Percentiles rank a stretch among this genome's conserved stretches.
phyloP scores from a whole-genome alignment of 345 rosid genomes.

The Lumnitzera littorea region DNA sequence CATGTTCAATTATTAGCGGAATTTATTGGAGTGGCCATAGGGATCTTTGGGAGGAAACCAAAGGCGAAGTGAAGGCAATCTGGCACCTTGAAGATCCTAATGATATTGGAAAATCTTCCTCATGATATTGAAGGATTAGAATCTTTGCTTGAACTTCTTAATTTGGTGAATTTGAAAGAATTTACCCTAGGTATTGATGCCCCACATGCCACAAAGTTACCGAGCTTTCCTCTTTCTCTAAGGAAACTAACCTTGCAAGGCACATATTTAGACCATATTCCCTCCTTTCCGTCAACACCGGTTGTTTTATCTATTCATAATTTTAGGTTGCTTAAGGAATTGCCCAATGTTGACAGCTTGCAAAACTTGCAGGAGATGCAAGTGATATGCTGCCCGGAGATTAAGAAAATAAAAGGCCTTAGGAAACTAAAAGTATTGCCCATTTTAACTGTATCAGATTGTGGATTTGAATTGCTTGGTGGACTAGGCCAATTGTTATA shows the following conservation, averaged over 20 bases:
- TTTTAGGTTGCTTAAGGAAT: too few species aligned
- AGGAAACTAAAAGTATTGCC: not conserved
- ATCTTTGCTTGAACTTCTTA: not conserved
- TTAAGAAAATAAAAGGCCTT: too few species aligned
- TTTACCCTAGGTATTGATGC: not conserved
- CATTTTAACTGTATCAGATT: not conserved
- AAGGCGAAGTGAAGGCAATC: too few species aligned
- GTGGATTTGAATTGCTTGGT: constrained; percentile 14
- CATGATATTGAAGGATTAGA: not conserved
- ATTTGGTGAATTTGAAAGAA: not conserved
- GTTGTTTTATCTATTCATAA: too few species aligned
- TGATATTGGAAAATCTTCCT: constrained; percentile 4
- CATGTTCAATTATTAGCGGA: too few species aligned
- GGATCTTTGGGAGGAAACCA: too few species aligned
- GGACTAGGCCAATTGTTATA: constrained; percentile 30
- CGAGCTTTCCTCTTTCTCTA: not conserved
- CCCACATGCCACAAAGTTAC: not conserved
- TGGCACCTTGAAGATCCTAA: too few species aligned
- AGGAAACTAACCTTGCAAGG: not conserved
- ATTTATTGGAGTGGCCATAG: too few species aligned
- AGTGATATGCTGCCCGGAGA: too few species aligned
- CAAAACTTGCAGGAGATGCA: not conserved
- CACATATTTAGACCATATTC: not conserved
- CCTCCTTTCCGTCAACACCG: not conserved
- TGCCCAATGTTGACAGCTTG: not conserved